A percentile compares a stretch with the other conserved stretches of the same genome.
Evolutionary conservation across 2,329 filamentous ascomycete species (phyloP).

Genomic region (Ascosphaera apis): DNA sequence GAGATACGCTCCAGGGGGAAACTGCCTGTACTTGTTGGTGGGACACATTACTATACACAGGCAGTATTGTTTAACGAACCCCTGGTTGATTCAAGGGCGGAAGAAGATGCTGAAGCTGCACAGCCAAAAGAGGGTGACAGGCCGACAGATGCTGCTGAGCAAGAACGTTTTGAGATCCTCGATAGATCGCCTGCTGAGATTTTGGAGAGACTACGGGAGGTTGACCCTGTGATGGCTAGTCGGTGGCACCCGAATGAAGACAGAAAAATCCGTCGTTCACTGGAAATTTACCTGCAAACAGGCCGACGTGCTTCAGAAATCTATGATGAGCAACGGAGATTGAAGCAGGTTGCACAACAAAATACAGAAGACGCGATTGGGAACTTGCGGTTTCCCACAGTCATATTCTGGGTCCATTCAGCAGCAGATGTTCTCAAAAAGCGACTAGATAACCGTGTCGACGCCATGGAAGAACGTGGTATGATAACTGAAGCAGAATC

Average conservation of each 20-base stretch:
- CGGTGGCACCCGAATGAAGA: constrained; percentile 87
- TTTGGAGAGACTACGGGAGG: constrained; percentile 45
- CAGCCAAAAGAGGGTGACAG: constrained; percentile 8
- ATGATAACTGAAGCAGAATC: constrained; percentile 37
- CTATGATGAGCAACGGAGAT: constrained; percentile 50
- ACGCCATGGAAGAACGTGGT: constrained; percentile 54
- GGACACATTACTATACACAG: constrained; percentile 89
- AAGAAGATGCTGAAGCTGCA: constrained; percentile 8
- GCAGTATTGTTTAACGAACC: constrained; percentile 61
- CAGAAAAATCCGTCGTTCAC: constrained; percentile 68
- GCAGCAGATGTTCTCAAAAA: constrained; percentile 41
- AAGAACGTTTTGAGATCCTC: constrained; percentile 43
- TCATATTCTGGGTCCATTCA: constrained; percentile 77
- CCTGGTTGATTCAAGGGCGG: constrained; percentile 24
- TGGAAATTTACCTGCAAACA: constrained; percentile 73
- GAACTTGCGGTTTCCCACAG: constrained; percentile 29
- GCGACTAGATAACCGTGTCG: constrained; percentile 54
- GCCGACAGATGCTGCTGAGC: constrained; percentile 10
- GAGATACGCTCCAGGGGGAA: constrained; percentile 60
- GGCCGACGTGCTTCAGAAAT: constrained; percentile 64
- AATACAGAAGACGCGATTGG: constrained; percentile 3
- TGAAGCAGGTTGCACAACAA: constrained; percentile 6
- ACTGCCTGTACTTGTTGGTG: constrained; percentile 75
- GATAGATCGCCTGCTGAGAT: constrained; percentile 48
- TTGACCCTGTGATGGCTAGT: constrained; percentile 74